Conservation (phyloP, 495 filamentous ascomycete genomes). For the Elasticomyces elasticus region DNA sequence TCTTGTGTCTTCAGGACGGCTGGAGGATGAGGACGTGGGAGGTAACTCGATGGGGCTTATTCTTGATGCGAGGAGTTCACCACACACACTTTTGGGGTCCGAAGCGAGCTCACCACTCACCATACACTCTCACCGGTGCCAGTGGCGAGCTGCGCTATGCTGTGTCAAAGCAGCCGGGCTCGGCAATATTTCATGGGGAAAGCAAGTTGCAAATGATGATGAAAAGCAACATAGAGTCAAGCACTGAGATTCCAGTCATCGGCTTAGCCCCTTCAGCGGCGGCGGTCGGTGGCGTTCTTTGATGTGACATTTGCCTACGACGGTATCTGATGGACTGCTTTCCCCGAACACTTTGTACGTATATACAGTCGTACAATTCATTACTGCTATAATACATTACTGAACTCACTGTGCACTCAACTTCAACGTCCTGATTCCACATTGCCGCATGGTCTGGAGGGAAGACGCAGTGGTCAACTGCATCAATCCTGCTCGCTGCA, state of each 20-base stretch:
- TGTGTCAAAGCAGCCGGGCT: slow-evolving; percentile 61
- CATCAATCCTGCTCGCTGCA: too few relatives aligned
- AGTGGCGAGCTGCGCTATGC: slow-evolving; percentile 33
- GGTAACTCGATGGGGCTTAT: slow-evolving; percentile 99
- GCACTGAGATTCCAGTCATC: slow-evolving; percentile 61
- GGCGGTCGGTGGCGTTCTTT: slow-evolving; percentile 39
- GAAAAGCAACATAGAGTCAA: slow-evolving; percentile 93
- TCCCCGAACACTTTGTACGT: neutral
- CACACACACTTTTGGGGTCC: slow-evolving; percentile 40
- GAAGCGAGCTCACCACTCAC: slow-evolving; percentile 32
- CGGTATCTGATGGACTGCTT: slow-evolving; percentile 68
- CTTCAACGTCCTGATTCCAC: too few relatives aligned
- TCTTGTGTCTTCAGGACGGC: neutral
- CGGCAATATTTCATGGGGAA: slow-evolving; percentile 19
- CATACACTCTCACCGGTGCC: too few relatives aligned
- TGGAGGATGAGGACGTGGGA: slow-evolving; percentile 5
- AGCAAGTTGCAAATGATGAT: slow-evolving; percentile 90
- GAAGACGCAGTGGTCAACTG: too few relatives aligned
- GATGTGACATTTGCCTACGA: slow-evolving; percentile 71
- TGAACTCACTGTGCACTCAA: too few relatives aligned
- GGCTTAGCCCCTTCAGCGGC: slow-evolving; percentile 39
- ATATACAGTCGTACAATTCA: too few relatives aligned
- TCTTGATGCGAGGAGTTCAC: slow-evolving; percentile 94
- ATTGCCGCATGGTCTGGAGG: too few relatives aligned
- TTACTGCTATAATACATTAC: too few relatives aligned